Conservation (phyloP, 805 yeast genomes). For the Cyberlindnera euphorbiae region DNA sequence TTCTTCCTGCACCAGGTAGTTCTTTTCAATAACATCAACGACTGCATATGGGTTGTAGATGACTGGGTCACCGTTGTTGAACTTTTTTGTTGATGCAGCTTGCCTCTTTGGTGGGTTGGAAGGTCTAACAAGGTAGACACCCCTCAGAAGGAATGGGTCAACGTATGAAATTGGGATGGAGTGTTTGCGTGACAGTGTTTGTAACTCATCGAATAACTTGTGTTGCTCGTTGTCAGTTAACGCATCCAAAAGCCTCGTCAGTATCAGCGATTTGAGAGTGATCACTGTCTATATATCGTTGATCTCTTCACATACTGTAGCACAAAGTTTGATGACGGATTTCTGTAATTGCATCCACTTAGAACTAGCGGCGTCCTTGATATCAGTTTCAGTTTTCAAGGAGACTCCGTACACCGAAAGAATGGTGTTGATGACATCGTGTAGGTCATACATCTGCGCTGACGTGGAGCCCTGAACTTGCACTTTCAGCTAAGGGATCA, state of each 20-base stretch:
- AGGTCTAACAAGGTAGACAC: conserved; percentile 33
- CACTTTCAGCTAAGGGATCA: conserved; percentile 36
- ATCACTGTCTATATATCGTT: conserved; percentile 40
- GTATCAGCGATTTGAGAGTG: conserved; percentile 46
- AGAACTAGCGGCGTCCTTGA: conserved; percentile 25
- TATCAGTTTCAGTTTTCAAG: conserved; percentile 30
- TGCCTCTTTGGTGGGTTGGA: conserved; percentile 20
- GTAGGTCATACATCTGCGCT: conserved; percentile 26
- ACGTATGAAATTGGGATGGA: conserved; percentile 47
- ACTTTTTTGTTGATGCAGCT: not conserved
- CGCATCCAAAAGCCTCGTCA: conserved; percentile 51
- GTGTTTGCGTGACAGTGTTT: conserved; percentile 20
- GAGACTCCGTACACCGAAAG: conserved; percentile 52
- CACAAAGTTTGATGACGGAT: conserved; percentile 46
- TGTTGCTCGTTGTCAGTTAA: conserved; percentile 57
- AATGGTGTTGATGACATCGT: conserved; percentile 43
- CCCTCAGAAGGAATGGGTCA: conserved; percentile 67
- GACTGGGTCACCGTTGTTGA: conserved; percentile 32
- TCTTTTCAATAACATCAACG: conserved; percentile 17
- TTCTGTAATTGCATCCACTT: conserved; percentile 58
- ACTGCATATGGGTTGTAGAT: conserved; percentile 54
- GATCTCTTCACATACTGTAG: conserved; percentile 48
- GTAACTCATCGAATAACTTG: conserved; percentile 32
- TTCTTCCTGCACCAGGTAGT: conserved; percentile 56
- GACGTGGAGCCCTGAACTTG: not conserved